These are phyloP conservation scores for Bruguiera gymnorhiza DNA, from an alignment of 345 rosid species.

Conservation along the genomic window DNA sequence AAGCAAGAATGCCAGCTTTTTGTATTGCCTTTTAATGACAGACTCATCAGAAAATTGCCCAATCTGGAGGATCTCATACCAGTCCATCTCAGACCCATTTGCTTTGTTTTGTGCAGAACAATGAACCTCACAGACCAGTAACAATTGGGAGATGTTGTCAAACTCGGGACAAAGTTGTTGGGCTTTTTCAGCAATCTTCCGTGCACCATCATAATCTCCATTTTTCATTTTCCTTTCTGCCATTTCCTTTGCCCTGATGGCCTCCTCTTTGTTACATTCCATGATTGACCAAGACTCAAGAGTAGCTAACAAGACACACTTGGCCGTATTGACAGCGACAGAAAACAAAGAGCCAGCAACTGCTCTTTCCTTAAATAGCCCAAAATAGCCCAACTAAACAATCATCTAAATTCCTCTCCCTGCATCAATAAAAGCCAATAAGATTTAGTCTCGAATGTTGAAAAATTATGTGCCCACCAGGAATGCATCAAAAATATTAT, in stretches of 20 bases:
- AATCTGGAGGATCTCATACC: constrained; percentile 82
- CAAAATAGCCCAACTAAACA: not conserved
- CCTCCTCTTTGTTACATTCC: constrained; percentile 96
- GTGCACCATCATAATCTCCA: constrained; percentile 58
- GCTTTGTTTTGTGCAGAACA: constrained; percentile 49
- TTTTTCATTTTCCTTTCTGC: constrained; percentile 61
- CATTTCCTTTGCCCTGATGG: constrained; percentile 53
- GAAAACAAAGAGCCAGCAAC: not conserved
- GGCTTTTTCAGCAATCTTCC: constrained; percentile 55
- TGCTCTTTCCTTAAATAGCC: not conserved
- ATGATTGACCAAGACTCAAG: constrained; percentile 24
- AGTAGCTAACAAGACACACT: not conserved
- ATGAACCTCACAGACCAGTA: constrained; percentile 77
- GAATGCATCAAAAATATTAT: constrained; percentile 5
- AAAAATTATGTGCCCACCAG: not conserved
- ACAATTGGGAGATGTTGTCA: constrained; percentile 59
- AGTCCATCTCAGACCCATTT: constrained; percentile 57
- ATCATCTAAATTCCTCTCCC: constrained; percentile 21
- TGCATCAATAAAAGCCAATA: constrained; percentile 11
- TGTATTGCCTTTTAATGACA: constrained; percentile 74
- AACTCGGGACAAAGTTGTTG: constrained; percentile 58
- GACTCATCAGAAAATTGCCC: constrained; percentile 48
- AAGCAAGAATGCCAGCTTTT: constrained; percentile 72
- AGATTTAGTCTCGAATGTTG: constrained; percentile 1
- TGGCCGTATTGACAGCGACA: not conserved